These are phyloP conservation scores for Fusarium secorum DNA, from an alignment of 2,329 filamentous ascomycete genomes.

Conservation along the genomic window DNA sequence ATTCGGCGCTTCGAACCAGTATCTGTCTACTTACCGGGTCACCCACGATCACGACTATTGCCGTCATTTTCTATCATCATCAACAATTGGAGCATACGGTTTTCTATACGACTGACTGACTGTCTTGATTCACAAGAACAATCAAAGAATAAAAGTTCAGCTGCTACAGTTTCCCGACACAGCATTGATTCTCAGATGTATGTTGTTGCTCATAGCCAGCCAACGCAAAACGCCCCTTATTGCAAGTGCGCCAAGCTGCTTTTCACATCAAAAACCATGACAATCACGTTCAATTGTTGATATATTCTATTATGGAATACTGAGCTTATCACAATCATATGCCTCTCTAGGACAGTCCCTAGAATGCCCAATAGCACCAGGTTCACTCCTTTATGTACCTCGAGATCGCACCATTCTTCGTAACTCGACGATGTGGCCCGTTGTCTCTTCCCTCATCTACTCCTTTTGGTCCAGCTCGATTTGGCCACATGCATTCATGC, in stretches of 20 bases:
- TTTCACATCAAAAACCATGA: not conserved
- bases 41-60: not conserved
- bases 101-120: not conserved
- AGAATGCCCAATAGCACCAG: not conserved
- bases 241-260: not conserved
- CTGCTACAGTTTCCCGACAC: not conserved
- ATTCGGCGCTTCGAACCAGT: not conserved
- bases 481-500: constrained; percentile 24
- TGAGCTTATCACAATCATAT: not conserved
- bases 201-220: not conserved
- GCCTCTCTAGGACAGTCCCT: not conserved
- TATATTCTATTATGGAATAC: not conserved
- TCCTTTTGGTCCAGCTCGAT: not conserved
- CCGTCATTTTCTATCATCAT: not conserved
- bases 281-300: not conserved
- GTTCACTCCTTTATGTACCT: not conserved
- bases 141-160: not conserved
- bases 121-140: not conserved
- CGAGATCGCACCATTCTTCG: not conserved
- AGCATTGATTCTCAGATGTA: not conserved
- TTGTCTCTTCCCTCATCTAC: constrained; percentile 30
- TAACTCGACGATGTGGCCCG: not conserved
- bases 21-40: not conserved
- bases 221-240: not conserved
- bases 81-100: not conserved